Evolutionary conservation across 1,284 basidiomycete species (phyloP).

Genomic region (Sanguinoderma infundibulare): DNA sequence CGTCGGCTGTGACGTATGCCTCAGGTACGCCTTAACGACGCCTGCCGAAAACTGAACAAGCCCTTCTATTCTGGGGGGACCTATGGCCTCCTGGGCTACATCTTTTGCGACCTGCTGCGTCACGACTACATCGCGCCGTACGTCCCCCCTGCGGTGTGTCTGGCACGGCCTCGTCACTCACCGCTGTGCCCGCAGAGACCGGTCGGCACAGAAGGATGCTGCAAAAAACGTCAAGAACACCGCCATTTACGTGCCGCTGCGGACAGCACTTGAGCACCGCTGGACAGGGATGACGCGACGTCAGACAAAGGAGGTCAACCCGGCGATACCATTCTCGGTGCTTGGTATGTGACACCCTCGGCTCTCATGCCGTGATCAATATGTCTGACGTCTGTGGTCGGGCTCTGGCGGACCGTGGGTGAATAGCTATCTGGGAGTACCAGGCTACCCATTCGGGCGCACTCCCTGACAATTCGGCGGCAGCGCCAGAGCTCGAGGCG

Average conservation of each 20-base stretch:
- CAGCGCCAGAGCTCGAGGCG: slow-evolving; percentile 60
- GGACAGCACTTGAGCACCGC: slow-evolving; percentile 66
- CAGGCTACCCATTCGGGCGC: slow-evolving; percentile 59
- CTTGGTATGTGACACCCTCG: slow-evolving; percentile 54
- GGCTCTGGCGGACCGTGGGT: neutral
- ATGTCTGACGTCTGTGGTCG: neutral
- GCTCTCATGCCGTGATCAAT: neutral
- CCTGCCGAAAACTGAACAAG: slow-evolving; percentile 71
- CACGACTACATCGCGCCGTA: slow-evolving; percentile 88
- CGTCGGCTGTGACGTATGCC: slow-evolving; percentile 6
- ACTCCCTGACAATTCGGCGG: slow-evolving; percentile 57
- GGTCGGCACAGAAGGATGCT: slow-evolving; percentile 62
- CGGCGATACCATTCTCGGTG: slow-evolving; percentile 70
- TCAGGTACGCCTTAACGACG: slow-evolving; percentile 79
- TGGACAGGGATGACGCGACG: slow-evolving; percentile 75
- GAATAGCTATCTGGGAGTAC: slow-evolving; percentile 84
- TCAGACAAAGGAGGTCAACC: slow-evolving; percentile 81
- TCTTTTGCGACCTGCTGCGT: slow-evolving; percentile 89
- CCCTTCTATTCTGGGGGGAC: slow-evolving; percentile 90
- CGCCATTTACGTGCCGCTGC: slow-evolving; percentile 67
- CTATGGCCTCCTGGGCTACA: slow-evolving; percentile 92
- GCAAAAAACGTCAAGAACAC: slow-evolving; percentile 67
- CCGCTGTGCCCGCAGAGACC: slow-evolving; percentile 51
- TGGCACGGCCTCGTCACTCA: slow-evolving; percentile 19
- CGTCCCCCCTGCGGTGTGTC: slow-evolving; percentile 36